Conservation (phyloP, 2,329 filamentous ascomycete genomes). For the Gnomoniopsis sp. region DNA sequence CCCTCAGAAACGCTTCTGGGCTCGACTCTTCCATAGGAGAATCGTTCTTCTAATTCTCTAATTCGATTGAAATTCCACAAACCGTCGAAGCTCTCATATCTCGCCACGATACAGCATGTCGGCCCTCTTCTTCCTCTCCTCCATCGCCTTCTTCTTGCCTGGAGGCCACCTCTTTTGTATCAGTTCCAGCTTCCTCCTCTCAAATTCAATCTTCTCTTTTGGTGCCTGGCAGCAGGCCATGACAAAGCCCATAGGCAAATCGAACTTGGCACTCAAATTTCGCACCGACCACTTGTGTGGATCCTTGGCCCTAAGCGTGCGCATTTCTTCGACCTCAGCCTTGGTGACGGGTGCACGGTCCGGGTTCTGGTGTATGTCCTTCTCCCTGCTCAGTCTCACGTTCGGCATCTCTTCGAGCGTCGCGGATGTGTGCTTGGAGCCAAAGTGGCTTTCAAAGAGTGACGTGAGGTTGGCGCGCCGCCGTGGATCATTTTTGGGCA, state of each 20-base stretch:
- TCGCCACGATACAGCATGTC: constrained; percentile 50
- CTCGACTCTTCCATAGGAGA: not conserved
- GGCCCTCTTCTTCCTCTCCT: constrained; percentile 52
- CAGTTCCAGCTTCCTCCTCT: constrained; percentile 43
- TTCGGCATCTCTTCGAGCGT: constrained; percentile 16
- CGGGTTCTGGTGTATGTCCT: constrained; percentile 2
- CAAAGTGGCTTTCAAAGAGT: constrained; percentile 33
- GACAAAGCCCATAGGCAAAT: constrained; percentile 55
- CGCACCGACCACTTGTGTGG: constrained; percentile 53
- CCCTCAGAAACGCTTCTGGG: no score
- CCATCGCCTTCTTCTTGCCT: constrained; percentile 49
- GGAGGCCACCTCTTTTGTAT: constrained; percentile 57
- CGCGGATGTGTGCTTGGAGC: not conserved
- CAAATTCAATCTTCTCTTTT: constrained; percentile 42
- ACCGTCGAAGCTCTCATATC: constrained; percentile 34
- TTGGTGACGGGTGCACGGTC: constrained; percentile 42
- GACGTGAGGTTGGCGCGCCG: constrained; percentile 45
- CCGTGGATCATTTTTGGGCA: constrained; percentile 54
- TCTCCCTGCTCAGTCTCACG: constrained; percentile 2
- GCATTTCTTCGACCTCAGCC: constrained; percentile 59
- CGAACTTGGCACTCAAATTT: constrained; percentile 50
- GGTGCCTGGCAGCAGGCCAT: constrained; percentile 54
- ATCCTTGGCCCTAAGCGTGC: constrained; percentile 48
- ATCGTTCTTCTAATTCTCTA: not conserved
- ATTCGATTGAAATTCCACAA: not conserved